phyloP scores from a whole-genome alignment of 1,284 basidiomycete species.

The Omphalotus olearius region DNA sequence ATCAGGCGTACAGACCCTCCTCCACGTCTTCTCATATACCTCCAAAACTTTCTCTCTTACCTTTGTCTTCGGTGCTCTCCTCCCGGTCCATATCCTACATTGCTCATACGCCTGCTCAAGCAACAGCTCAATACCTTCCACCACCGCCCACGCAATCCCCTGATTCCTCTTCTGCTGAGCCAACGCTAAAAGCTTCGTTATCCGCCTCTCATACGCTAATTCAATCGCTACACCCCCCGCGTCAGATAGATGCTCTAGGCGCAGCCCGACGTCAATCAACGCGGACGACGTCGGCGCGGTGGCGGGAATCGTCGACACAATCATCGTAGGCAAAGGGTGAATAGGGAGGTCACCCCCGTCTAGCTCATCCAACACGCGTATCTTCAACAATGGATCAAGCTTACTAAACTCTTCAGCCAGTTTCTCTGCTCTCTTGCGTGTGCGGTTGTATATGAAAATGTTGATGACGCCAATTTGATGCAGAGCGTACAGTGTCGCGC shows the following conservation, averaged over 20 bases:
- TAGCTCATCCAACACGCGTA: conserved; percentile 21
- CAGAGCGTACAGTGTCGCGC: conserved; percentile 88
- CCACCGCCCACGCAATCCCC: conserved; percentile 23
- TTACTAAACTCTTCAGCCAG: conserved; percentile 23
- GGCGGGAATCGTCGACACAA: conserved; percentile 24
- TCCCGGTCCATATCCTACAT: conserved; percentile 23
- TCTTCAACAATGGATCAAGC: conserved; percentile 17
- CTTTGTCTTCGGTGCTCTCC: no score
- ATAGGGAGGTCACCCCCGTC: conserved; percentile 17
- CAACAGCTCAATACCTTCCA: conserved; percentile 24
- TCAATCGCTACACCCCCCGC: conserved; percentile 24
- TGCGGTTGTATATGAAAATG: conserved; percentile 64
- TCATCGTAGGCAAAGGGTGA: conserved; percentile 22
- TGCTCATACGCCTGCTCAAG: conserved; percentile 26
- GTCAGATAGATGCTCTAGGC: no score
- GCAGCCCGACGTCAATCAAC: conserved; percentile 17
- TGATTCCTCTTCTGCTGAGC: conserved; percentile 22
- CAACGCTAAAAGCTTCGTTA: conserved; percentile 20
- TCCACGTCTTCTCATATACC: conserved; percentile 23
- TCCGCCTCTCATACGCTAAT: conserved; percentile 22
- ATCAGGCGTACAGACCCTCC: conserved; percentile 8
- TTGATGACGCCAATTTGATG: conserved; percentile 61
- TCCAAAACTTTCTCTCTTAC: no score
- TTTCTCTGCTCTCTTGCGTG: conserved; percentile 18
- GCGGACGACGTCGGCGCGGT: conserved; percentile 3